A percentile compares a stretch with the other conserved stretches of the same genome.
These are phyloP conservation scores for Triticum dicoccoides DNA, from an alignment of 176 grass and related monocot genomes.

Conservation along the genomic window DNA sequence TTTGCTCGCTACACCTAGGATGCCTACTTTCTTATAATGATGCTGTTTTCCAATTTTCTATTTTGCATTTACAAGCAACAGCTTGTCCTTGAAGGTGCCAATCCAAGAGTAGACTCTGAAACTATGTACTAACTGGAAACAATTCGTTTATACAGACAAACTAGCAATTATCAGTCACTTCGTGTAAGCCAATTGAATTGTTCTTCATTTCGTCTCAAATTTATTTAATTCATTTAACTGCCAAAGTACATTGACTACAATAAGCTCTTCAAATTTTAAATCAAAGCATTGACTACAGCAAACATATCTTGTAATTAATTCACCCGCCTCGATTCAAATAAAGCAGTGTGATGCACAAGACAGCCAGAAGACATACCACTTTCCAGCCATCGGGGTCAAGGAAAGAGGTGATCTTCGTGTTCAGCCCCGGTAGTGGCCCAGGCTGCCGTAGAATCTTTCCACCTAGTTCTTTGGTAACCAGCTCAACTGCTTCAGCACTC, in stretches of 20 bases:
- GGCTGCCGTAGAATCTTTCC: slow-evolving; percentile 84
- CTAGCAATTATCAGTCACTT: neutral
- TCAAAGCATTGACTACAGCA: neutral
- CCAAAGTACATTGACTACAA: too few relatives aligned
- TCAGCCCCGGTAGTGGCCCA: slow-evolving; percentile 76
- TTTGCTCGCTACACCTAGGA: neutral
- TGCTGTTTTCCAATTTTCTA: neutral
- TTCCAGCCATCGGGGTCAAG: slow-evolving; percentile 99
- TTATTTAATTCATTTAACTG: neutral
- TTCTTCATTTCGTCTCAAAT: neutral
- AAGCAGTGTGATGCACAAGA: neutral
- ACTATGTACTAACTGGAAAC: neutral
- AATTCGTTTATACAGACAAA: neutral
- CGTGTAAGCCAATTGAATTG: neutral
- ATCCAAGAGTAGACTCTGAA: neutral
- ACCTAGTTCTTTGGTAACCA: slow-evolving; percentile 72
- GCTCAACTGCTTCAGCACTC: slow-evolving; percentile 68
- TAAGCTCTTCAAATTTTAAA: neutral
- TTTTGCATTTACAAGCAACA: neutral
- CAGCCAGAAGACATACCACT: slow-evolving; percentile 53
- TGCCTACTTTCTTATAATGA: neutral
- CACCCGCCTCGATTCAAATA: neutral
- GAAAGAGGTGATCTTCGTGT: slow-evolving; percentile 89
- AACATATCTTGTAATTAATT: neutral
- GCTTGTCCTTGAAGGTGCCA: neutral